phyloP scores from a whole-genome alignment of 768 basidiomycete genomes.

The Russula compacta region DNA sequence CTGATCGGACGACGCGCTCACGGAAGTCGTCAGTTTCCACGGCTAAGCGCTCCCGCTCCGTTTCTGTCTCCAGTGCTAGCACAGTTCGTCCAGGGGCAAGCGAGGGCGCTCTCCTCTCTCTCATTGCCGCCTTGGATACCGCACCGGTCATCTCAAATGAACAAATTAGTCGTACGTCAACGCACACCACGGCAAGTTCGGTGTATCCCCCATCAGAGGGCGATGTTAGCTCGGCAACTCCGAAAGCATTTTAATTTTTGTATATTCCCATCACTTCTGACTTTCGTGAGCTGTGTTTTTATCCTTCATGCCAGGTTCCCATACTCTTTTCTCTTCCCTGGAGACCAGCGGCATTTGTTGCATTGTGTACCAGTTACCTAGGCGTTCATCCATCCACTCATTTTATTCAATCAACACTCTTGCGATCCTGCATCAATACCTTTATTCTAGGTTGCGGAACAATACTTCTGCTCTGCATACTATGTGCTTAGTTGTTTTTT shows the following conservation, averaged over 20 bases:
- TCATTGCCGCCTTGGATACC: slow-evolving; percentile 16
- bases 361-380: slow-evolving; percentile 3
- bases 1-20: slow-evolving; percentile 12
- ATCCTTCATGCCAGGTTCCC: not conserved
- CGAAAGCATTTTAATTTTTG: slow-evolving; percentile 15
- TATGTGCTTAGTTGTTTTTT: slow-evolving; percentile 1
- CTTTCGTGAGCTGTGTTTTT: not conserved
- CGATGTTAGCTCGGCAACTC: not conserved
- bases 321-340: not conserved
- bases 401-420: not conserved
- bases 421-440: slow-evolving; percentile 12
- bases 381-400: not conserved
- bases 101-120: slow-evolving; percentile 12
- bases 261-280: not conserved
- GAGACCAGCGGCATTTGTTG: not conserved
- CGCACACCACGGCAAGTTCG: slow-evolving; percentile 3
- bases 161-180: not conserved
- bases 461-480: slow-evolving; percentile 1
- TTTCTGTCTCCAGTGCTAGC: slow-evolving; percentile 4
- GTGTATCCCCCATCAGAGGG: not conserved
- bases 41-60: slow-evolving; percentile 4
- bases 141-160: not conserved
- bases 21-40: slow-evolving; percentile 15
- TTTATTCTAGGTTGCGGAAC: slow-evolving; percentile 5
- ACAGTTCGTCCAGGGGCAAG: not conserved